Base-by-base conservation (phyloP, 2,329 filamentous ascomycete genomes). In the Diaporthe sp. region DNA sequence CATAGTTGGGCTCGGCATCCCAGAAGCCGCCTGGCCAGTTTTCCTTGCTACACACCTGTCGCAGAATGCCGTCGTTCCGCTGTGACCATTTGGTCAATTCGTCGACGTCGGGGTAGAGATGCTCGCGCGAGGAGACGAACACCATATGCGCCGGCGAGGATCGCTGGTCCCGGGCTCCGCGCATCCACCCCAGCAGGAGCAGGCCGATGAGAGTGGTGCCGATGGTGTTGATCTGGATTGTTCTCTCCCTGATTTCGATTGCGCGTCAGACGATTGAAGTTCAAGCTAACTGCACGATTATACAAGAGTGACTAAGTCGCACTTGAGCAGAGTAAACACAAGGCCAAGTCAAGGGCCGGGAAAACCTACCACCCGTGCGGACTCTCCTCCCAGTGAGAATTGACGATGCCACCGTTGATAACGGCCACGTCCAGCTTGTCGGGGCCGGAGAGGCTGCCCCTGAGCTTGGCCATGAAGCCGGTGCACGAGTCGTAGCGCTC, bases 141-240 rank as follows among this genome's bases (percentile, higher is more conserved):
- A 78, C 76, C 28, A 82, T 58, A 44, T 82, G 81, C 2, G 80
- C 78, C 10, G 80, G 78, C 1, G 77, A 67, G 1, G 76, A 65
- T 39, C 81, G 78, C 71, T 79, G 75, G 13, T 61, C 74, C 57
- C 79, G 79, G 67, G 81, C 78, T 9, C 76, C 60, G 49, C 80
- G 81, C 53, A 90, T 80, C 75, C 87, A 86, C 0, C 86, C 87
- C 4, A 90, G 82, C 19, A 92, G 85, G 1, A 91, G 81, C 2
- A 91, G 76, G 1, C 85, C 88, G 3, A 92, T 83, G 0, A 92
- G 84, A 13, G 86, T 84, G 0, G 89, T 92, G 28, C 90, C 90
- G 3, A 92, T 81, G 2, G 87, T 85, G 79, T 92, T 92, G 79
- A 92, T 88, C 80, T 92, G 90, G 19, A 92, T 78, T 6, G 85